These are phyloP conservation scores for Myxozyma mucilagina DNA, from an alignment of 805 yeast species.

Conservation along the genomic window DNA sequence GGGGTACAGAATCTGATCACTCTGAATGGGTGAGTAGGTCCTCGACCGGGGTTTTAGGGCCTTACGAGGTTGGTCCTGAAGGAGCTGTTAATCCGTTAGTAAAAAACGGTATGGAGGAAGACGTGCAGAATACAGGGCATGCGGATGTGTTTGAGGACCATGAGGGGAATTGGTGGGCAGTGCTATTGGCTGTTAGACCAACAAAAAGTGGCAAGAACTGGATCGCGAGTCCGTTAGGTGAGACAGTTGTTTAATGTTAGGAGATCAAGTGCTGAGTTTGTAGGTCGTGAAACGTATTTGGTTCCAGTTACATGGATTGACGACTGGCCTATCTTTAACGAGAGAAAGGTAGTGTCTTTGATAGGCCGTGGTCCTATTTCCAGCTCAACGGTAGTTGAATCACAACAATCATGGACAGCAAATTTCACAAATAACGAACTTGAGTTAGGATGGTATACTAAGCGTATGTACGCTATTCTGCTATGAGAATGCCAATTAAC, in stretches of 20 bases:
- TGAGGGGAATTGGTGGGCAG: constrained; percentile 12
- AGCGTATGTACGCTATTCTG: background rate
- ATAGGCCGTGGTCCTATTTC: background rate
- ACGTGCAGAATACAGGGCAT: constrained; percentile 13
- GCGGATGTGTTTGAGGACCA: constrained; percentile 5
- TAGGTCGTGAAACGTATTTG: constrained; percentile 10
- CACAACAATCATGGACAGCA: background rate
- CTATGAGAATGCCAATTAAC: background rate
- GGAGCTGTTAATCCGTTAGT: constrained; percentile 7
- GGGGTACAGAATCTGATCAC: constrained; percentile 12
- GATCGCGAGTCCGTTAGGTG: constrained; percentile 3
- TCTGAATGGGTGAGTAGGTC: constrained; percentile 10
- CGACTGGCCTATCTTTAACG: constrained; percentile 11
- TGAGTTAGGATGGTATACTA: constrained; percentile 7
- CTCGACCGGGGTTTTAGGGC: background rate
- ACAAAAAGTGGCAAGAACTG: background rate
- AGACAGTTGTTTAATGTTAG: background rate
- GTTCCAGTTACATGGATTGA: constrained; percentile 9
- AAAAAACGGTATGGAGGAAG: background rate
- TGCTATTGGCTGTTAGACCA: constrained; percentile 13
- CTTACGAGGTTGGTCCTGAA: constrained; percentile 7
- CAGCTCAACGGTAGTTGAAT: background rate
- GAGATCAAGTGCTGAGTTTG: background rate
- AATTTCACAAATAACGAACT: background rate
- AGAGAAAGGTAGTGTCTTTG: background rate